A percentile compares a stretch with the other conserved stretches of the same genome.
These are phyloP conservation scores for Conidiobolus incongruus DNA, from an alignment of 371 early-diverging fungal species.

Conservation along the genomic window DNA sequence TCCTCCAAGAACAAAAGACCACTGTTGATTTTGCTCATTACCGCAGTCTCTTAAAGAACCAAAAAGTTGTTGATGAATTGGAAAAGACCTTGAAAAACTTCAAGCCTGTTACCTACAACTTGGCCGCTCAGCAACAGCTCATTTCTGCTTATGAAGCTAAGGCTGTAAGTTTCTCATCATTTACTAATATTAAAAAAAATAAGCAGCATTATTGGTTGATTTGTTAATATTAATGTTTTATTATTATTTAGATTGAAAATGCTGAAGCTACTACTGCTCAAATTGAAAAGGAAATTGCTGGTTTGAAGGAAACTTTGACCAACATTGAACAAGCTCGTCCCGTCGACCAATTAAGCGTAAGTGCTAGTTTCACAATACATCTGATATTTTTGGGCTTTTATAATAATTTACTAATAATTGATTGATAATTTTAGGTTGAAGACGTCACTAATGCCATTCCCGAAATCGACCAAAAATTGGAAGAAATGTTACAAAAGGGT, in stretches of 20 bases:
- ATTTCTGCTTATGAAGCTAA: constrained; percentile 71
- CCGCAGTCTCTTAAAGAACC: constrained; percentile 70
- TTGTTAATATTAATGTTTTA: not conserved
- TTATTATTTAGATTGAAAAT: constrained; percentile 36
- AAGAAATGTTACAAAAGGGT: constrained; percentile 74
- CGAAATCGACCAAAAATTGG: constrained; percentile 65
- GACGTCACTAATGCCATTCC: constrained; percentile 87
- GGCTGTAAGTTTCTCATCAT: constrained; percentile 39
- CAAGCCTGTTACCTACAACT: constrained; percentile 64
- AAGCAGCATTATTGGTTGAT: no score
- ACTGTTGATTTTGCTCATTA: constrained; percentile 75
- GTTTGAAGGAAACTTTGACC: constrained; percentile 67
- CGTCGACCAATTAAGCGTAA: constrained; percentile 80
- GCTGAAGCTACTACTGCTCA: constrained; percentile 68
- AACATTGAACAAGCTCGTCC: constrained; percentile 91
- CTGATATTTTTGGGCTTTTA: no score
- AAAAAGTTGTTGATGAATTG: constrained; percentile 64
- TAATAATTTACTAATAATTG: no score
- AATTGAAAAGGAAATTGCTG: constrained; percentile 65
- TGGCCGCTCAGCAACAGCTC: constrained; percentile 62
- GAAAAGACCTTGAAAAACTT: constrained; percentile 61
- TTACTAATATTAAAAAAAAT: not conserved
- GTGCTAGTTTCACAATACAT: no score
- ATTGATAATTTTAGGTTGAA: constrained; percentile 42
- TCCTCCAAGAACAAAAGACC: constrained; percentile 59